Conservation (phyloP, 768 basidiomycete species). For the Cyathus striatus region DNA sequence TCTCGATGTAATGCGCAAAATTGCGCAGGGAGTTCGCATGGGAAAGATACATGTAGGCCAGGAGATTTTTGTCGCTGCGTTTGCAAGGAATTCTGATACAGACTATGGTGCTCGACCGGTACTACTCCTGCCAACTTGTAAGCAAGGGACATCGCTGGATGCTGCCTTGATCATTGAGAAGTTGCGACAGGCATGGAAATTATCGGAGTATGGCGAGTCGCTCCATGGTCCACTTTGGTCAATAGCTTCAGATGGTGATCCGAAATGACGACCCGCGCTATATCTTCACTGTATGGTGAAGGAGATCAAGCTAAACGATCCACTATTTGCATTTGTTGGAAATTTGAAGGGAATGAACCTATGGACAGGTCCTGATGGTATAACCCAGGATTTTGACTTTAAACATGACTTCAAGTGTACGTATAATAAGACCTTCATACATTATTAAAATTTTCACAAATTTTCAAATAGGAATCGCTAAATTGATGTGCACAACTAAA, state of each 20-base stretch:
- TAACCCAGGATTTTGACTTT: conserved; percentile 15
- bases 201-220: conserved; percentile 13
- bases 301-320: too few species aligned
- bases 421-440: too few species aligned
- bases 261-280: conserved; percentile 11
- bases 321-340: too few species aligned
- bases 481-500: conserved; percentile 12
- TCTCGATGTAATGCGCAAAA: conserved; percentile 5
- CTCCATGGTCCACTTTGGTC: conserved; percentile 12
- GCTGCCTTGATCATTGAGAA: conserved; percentile 10
- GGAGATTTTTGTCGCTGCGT: conserved; percentile 20
- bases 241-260: conserved; percentile 15
- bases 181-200: conserved; percentile 14
- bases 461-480: conserved; percentile 15
- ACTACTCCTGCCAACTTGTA: conserved; percentile 14
- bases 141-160: conserved; percentile 7
- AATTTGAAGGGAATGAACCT: conserved; percentile 12
- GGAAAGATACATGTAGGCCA: conserved; percentile 18
- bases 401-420: conserved; percentile 15
- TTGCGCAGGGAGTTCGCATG: conserved; percentile 11
- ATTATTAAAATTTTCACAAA: neutral
- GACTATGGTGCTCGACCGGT: conserved; percentile 15
- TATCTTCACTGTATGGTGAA: too few species aligned
- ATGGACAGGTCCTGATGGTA: conserved; percentile 7
- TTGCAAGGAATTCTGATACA: conserved; percentile 9